A percentile compares a stretch with the other conserved stretches of the same genome.
Conservation (phyloP, 179 eudicot genomes). For the Vitellaria paradoxa region DNA sequence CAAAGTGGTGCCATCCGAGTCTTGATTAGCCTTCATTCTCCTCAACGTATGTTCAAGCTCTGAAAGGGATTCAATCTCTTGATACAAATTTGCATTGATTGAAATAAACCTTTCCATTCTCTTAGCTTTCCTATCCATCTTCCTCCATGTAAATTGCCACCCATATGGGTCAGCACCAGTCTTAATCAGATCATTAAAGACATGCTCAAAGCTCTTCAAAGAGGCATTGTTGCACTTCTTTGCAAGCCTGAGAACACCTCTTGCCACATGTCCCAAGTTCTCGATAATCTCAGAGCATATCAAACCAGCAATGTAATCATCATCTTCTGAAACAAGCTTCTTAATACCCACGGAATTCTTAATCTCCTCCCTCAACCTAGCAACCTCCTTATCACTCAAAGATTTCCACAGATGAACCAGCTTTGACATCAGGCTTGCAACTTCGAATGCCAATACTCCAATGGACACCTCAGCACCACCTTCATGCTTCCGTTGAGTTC, state of each 20-base stretch:
- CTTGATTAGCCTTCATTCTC: conserved; percentile 42
- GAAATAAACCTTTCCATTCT: conserved; percentile 53
- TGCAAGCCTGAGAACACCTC: conserved; percentile 46
- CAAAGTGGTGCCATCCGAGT: conserved; percentile 30
- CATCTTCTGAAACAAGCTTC: conserved; percentile 59
- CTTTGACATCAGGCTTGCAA: conserved; percentile 60
- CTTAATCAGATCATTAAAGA: conserved; percentile 41
- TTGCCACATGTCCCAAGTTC: conserved; percentile 43
- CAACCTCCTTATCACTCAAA: conserved; percentile 50
- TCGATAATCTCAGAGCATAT: conserved; percentile 51
- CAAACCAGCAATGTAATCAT: conserved; percentile 39
- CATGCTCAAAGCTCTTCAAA: conserved; percentile 47
- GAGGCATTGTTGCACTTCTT: conserved; percentile 47
- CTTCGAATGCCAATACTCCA: conserved; percentile 64
- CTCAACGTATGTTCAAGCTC: conserved; percentile 54
- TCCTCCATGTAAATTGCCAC: conserved; percentile 50
- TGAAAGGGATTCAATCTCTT: conserved; percentile 51
- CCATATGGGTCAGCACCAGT: conserved; percentile 41
- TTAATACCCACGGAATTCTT: conserved; percentile 41
- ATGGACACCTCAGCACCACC: conserved; percentile 24
- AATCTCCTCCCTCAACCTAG: conserved; percentile 49
- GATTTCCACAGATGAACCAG: conserved; percentile 50
- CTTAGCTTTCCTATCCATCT: conserved; percentile 54
- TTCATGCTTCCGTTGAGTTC: conserved; percentile 37
- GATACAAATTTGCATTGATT: conserved; percentile 46